Base-by-base conservation (phyloP, 2,329 filamentous ascomycete species). In the Aspergillus tubingensis region DNA sequence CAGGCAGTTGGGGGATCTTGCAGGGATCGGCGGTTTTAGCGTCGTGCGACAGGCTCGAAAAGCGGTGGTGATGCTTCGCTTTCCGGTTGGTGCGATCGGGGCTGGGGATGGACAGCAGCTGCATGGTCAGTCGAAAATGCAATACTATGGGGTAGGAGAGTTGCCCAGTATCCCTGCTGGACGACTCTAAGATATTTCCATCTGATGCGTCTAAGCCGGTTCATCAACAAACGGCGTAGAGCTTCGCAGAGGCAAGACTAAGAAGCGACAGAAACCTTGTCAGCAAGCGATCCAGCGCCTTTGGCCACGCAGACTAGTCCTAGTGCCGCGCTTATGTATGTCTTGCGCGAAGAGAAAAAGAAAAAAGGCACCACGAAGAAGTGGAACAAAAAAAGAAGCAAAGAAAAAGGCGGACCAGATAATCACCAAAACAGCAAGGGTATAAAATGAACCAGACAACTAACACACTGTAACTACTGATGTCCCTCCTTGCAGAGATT, bases 21-120 rank as follows among this genome's bases (percentile, higher is more conserved):
- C 53, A 55, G 53, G 15, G 53, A 55, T 55, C 53, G 30, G 39
- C 39, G 39, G 13, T 55, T 44, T 55, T 55, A 36, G 41, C 43
- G 36, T 43, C n/a, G 25, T 55, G 25, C 23, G 39, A 55, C 23
- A 8, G n/a, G 38, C 53, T 55, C 39, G 39, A 55, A 19, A 32
- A 47, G 32, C 39, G 36, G 39, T 32, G 41, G 43, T 36, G 39
- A 30, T 55, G 25, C 23, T 30, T 44, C 23, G 47, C 47, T n/a
- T 50, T 30, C 25, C 47, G 47, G 47, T 30, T 50, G 47, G 47
- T 30, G 47, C 25, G 47, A 30, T 30, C 47, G 47, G n/a, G 17
- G 25, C 8, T 50, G 47, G 25, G 15, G 47, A 27, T 50, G 41
- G 41, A 44, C 41, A 44, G 47, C 47, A 44, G 47, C 47, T 50